Percentiles rank a stretch among this genome's conserved stretches.
These are phyloP conservation scores for Entelexis paramagnoliae DNA, from an alignment of 1,139 yeast species.

Conservation along the genomic window DNA sequence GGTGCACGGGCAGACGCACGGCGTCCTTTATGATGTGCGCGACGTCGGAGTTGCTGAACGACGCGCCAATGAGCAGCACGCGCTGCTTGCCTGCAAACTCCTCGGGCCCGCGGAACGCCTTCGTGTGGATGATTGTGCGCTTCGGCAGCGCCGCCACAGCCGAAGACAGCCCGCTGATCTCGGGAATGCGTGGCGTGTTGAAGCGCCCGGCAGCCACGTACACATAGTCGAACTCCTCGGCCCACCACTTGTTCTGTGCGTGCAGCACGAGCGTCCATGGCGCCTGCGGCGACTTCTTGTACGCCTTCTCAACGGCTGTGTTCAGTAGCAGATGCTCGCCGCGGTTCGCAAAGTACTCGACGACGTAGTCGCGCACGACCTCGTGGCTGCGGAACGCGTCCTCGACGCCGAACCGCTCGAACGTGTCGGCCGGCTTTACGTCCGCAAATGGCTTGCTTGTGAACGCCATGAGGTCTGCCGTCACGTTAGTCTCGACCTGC, in stretches of 20 bases:
- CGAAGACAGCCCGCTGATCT: conserved; percentile 41
- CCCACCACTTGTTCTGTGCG: conserved; percentile 21
- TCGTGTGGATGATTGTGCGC: conserved; percentile 16
- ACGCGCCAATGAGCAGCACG: conserved; percentile 14
- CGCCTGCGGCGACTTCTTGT: conserved; percentile 24
- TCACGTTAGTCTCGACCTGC: conserved; percentile 48
- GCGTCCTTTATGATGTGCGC: conserved; percentile 13
- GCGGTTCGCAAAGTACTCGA: conserved; percentile 32
- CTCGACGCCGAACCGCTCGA: conserved; percentile 22
- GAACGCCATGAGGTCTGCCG: conserved; percentile 45
- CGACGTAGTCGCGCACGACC: conserved; percentile 39
- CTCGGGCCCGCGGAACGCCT: conserved; percentile 16
- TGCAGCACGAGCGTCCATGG: conserved; percentile 39
- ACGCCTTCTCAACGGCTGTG: conserved; percentile 33
- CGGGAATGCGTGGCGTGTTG: conserved; percentile 44
- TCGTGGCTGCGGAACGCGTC: conserved; percentile 43
- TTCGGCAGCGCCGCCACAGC: conserved; percentile 3
- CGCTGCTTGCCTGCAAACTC: conserved; percentile 8
- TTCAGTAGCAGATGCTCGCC: conserved; percentile 32
- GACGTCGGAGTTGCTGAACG: conserved; percentile 20
- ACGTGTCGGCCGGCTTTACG: conserved; percentile 19
- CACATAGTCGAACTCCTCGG: conserved; percentile 42
- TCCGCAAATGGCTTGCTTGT: conserved; percentile 39
- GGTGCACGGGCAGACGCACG: conserved; percentile 22
- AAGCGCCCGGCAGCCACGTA: conserved; percentile 46